Evolutionary conservation across 176 grass and related monocot species (phyloP), one percentile per base, ranked within the genome.

Genomic region (Cocos nucifera): DNA sequence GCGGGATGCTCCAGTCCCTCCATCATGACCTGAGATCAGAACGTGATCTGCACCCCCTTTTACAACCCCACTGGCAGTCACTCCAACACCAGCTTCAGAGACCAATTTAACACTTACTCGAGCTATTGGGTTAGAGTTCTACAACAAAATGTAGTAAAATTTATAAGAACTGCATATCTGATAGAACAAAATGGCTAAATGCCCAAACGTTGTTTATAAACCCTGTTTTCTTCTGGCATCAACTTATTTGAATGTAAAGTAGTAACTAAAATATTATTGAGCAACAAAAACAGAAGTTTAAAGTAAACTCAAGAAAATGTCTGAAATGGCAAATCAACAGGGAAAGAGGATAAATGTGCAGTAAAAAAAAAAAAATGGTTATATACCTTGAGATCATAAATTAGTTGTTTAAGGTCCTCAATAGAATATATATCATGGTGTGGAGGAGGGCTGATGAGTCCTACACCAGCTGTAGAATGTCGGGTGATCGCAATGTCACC

Each of bases 371-470:
- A 23, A 23, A 23, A 23, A 23, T 1, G 21, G 21, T 23, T 53
- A 72, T 51, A 56, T 89, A 98, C 93, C 87, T 98, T 98, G 65
- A 98, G 87, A 54, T 98, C 93, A 0, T 92, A 84, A 77, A 92
- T 98, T 39, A 98, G 88, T 64, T 98, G 87, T 15, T 84, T 84
- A 62, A 98, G 84, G 75, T 98, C 93, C 76, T 98, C 93, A 14
- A 98, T 98, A 2, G 93, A 98, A 78, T 98, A 98, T 61, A 98
- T 98, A 67, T 98, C 93, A 10, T 98, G 93, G 54, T 98, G 93
- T 16, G 93, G 93, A 59, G 93, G 93, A 70, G 87, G 93, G 24
- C 93, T 98, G 50, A 98, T 98, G 17, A 98, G 84, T 30, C 93
- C 87, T n/a, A 98, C 93, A 80, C 93, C 93, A 72, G 87, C 81